Conservation (phyloP, 129 eudicot species). For the Rutidosis leptorrhynchoides region DNA sequence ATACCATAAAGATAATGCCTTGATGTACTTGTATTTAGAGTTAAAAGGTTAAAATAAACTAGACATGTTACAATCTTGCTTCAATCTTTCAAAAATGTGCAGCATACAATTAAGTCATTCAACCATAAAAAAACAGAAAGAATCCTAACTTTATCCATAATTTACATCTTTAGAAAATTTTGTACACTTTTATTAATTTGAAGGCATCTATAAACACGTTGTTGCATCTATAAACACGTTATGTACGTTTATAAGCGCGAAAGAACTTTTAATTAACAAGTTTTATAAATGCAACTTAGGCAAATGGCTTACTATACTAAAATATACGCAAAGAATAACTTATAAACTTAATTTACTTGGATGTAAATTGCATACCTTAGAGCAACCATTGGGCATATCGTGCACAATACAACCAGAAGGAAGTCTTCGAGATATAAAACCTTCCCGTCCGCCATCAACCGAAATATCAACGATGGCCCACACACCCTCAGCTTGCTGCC, state of each 20-base stretch:
- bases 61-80: slow-evolving; percentile 28
- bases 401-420: slow-evolving; percentile 85
- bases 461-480: slow-evolving; percentile 93
- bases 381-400: slow-evolving; percentile 67
- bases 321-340: background rate
- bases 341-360: background rate
- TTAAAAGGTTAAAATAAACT: slow-evolving; percentile 1
- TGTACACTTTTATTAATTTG: background rate
- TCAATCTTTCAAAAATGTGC: slow-evolving; percentile 27
- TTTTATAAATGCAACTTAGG: background rate
- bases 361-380: slow-evolving; percentile 50
- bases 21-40: slow-evolving; percentile 28
- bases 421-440: slow-evolving; percentile 56
- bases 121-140: slow-evolving; percentile 2
- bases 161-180: background rate
- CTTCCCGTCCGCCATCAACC: slow-evolving; percentile 53
- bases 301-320: background rate
- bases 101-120: slow-evolving; percentile 7
- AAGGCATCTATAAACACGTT: background rate
- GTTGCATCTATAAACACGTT: too few relatives aligned
- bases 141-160: background rate
- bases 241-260: background rate
- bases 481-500: slow-evolving; percentile 63
- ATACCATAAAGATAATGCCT: slow-evolving; percentile 30
- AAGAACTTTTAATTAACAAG: background rate